phyloP scores from a whole-genome alignment of 441 rosid species.

The Lepidium campestre region DNA sequence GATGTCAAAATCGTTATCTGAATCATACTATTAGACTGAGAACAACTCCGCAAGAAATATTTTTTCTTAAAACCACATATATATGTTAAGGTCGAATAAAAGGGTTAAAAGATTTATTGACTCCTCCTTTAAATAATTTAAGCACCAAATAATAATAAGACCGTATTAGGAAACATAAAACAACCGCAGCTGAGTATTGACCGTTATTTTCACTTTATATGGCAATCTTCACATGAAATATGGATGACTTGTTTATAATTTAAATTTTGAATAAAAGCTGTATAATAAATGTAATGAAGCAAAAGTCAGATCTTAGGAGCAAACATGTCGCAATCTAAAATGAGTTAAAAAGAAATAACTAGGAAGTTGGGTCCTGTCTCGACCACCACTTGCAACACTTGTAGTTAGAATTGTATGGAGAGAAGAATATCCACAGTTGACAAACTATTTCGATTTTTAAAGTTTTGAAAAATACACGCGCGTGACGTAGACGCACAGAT shows the following conservation, averaged over 20 bases:
- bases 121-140: neutral
- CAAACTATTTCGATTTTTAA: neutral
- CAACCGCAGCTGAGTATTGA: conserved; percentile 5
- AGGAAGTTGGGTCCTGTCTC: conserved; percentile 8
- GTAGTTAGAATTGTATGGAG: conserved; percentile 8
- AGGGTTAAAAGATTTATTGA: neutral
- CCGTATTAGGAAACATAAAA: neutral
- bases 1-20: no score
- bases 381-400: conserved; percentile 19
- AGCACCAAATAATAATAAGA: neutral
- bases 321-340: conserved; percentile 17
- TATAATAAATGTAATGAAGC: neutral
- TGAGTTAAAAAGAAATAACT: neutral
- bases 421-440: neutral
- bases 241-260: neutral
- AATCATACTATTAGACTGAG: no score
- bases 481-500: neutral
- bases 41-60: no score
- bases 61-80: no score
- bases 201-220: neutral
- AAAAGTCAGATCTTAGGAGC: conserved; percentile 22
- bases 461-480: neutral
- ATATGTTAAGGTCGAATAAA: neutral
- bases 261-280: neutral
- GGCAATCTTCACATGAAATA: neutral